A percentile compares a stretch with the other conserved stretches of the same genome.
Conservation (phyloP, 192 early-diverging fungal genomes). For the Umbelopsis ramanniana region DNA sequence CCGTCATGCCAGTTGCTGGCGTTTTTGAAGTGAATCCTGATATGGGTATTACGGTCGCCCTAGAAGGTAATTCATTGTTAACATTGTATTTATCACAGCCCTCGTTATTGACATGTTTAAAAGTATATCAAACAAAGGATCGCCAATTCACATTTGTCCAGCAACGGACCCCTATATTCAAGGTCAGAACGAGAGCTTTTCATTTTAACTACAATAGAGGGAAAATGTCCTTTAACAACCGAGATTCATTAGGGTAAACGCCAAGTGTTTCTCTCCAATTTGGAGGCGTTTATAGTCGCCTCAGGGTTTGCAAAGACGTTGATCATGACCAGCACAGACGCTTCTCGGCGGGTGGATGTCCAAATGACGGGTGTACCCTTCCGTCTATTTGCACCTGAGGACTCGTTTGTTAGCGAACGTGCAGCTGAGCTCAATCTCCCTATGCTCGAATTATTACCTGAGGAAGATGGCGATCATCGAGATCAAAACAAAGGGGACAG, state of each 20-base stretch:
- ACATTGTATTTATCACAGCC: neutral
- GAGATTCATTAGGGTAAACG: constrained; percentile 41
- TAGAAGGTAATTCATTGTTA: constrained; percentile 43
- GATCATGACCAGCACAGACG: constrained; percentile 71
- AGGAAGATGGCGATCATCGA: constrained; percentile 22
- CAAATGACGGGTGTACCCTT: constrained; percentile 63
- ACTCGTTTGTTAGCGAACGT: neutral
- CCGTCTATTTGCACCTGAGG: constrained; percentile 35
- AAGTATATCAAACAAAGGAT: constrained; percentile 70
- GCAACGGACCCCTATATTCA: constrained; percentile 67
- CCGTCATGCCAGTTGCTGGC: constrained; percentile 64
- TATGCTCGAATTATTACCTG: neutral
- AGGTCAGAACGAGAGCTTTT: constrained; percentile 5
- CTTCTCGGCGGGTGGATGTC: constrained; percentile 60
- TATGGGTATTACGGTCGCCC: constrained; percentile 46
- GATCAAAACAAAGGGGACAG: constrained; percentile 25
- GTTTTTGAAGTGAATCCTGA: constrained; percentile 40
- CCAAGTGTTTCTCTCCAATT: constrained; percentile 50
- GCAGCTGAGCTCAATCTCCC: constrained; percentile 27
- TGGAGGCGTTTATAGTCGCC: constrained; percentile 59
- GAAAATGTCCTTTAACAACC: neutral
- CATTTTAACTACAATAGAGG: too few relatives aligned
- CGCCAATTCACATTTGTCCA: constrained; percentile 69
- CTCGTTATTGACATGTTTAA: neutral
- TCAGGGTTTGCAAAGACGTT: constrained; percentile 60